phyloP scores from a whole-genome alignment of 345 rosid species.

The Salix purpurea region DNA sequence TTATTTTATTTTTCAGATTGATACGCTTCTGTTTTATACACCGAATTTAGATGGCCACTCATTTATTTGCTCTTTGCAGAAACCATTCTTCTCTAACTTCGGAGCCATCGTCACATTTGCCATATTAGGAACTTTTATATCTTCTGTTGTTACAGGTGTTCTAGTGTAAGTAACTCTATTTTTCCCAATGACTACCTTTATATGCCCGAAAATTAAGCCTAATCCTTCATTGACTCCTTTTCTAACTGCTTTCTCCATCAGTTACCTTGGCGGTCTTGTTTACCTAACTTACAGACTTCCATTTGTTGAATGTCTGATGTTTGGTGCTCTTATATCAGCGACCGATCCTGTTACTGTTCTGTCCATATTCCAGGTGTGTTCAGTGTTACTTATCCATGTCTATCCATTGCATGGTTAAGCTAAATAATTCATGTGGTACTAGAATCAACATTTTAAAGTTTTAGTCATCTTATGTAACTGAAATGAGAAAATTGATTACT shows the following conservation, averaged over 20 bases:
- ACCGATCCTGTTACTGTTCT: slow-evolving; percentile 98
- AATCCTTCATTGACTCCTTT: neutral
- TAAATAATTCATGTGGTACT: neutral
- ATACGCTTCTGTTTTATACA: too few species aligned
- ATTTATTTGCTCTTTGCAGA: slow-evolving; percentile 39
- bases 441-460: neutral
- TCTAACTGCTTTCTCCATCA: slow-evolving; percentile 27
- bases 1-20: neutral
- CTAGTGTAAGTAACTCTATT: slow-evolving; percentile 70
- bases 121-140: slow-evolving; percentile 75
- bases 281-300: slow-evolving; percentile 89
- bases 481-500: neutral
- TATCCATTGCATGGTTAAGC: slow-evolving; percentile 7
- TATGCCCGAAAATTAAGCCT: neutral
- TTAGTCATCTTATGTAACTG: neutral
- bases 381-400: neutral
- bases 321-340: slow-evolving; percentile 98
- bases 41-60: neutral
- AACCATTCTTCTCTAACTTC: slow-evolving; percentile 93
- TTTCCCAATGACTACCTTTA: neutral
- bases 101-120: slow-evolving; percentile 98
- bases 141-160: slow-evolving; percentile 80
- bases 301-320: slow-evolving; percentile 91
- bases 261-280: slow-evolving; percentile 84
- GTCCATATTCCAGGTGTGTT: slow-evolving; percentile 87